Conservation (phyloP, 164 flowering plant species). For the Umbilicus rupestris region DNA sequence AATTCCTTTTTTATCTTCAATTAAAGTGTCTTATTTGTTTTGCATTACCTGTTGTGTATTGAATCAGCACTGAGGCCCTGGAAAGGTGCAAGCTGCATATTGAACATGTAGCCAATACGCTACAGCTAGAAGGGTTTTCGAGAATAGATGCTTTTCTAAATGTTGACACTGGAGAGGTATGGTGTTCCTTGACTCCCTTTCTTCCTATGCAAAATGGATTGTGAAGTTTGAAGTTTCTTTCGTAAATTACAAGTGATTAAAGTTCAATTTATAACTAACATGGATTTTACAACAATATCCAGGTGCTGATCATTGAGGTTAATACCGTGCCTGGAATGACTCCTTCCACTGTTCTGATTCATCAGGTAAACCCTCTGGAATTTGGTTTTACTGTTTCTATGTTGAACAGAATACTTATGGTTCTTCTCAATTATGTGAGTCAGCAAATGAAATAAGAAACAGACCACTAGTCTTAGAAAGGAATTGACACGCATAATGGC, state of each 20-base stretch:
- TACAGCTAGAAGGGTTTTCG: conserved; percentile 82
- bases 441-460: not conserved
- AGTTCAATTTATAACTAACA: not conserved
- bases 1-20: not conserved
- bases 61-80: conserved; percentile 45
- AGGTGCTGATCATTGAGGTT: conserved; percentile 82
- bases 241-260: not conserved
- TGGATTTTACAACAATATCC: conserved; percentile 13
- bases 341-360: conserved; percentile 86
- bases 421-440: not conserved
- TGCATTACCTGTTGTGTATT: conserved; percentile 5
- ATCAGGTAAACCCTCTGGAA: conserved; percentile 48
- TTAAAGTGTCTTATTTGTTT: not conserved
- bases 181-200: not conserved
- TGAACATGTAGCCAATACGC: conserved; percentile 67
- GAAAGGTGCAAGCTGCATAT: conserved; percentile 56
- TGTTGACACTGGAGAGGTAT: conserved; percentile 83
- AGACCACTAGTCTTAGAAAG: not conserved
- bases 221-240: not conserved
- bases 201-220: not conserved
- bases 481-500: not conserved
- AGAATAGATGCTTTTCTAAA: conserved; percentile 85
- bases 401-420: not conserved
- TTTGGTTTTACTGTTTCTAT: not conserved
- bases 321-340: conserved; percentile 98